Evolutionary conservation across 495 filamentous ascomycete species (phyloP), one percentile per base, ranked within the genome.

Genomic region (Aspergillus bridgeri): DNA sequence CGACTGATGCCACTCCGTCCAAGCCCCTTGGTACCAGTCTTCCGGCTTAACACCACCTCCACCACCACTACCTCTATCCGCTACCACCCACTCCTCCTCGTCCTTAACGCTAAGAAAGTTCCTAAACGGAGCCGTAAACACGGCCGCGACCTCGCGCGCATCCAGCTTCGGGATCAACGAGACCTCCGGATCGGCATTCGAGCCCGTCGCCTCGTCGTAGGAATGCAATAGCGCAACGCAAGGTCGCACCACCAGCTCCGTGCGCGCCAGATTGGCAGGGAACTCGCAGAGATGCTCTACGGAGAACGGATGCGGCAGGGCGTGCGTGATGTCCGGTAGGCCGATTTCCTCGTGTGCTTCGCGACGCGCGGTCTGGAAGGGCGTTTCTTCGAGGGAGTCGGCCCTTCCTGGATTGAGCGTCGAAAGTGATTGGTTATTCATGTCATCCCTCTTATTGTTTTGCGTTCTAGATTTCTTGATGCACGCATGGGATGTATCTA

Each of bases 301-400:
- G 50, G 77, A 66, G 73, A 94, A 96, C 5, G 88, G 88, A 0
- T 70, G 60, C 0, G 88, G 89, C 13, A 94, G 75, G 54, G 80
- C 76, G 44, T 73, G 63, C 63, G 83, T 76, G 61, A 84, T 81
- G 51, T 83, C 77, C 7, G 92, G 88, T 0, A 96, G 83, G 1
- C 92, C 92, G 67, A 96, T 96, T 72, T 96, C 92, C 65, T 96
- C 92, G 65, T 79, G 85, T 13, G 92, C 91, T 80, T 96, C 92
- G 66, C 92, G 84, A 19, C 91, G 85, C 21, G 92, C 90, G 48
- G 91, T 94, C 67, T 89, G 79, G 69, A 88, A 86, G 69, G 80
- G 68, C 2, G 77, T 78, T 65, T 84, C 83, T 18, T 65, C 22
- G 5, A 74, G 56, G 3, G 68, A 63, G 60, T 82, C 79, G 52